Base-by-base conservation (phyloP, 805 yeast genomes). In the Candida sakaeoensis region DNA sequence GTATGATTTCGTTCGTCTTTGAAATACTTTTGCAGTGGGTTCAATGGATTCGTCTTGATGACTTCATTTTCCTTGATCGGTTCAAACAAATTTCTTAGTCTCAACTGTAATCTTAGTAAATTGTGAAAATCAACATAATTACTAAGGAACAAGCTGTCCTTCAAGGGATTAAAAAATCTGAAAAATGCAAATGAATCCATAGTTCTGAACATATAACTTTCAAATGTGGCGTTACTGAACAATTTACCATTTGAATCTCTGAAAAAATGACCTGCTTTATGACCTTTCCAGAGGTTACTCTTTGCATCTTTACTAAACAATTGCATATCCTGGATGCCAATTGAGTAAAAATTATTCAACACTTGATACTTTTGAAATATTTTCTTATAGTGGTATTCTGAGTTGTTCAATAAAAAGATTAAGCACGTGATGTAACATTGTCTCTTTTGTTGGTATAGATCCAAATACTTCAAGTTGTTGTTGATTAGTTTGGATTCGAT, bases 401-500 rank as follows among this genome's bases (percentile, higher is more conserved):
- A 34, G 17, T 34, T 34, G n/a, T 34, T 34, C 5, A 34, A 14
- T 24, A 34, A 18, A 22, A 15, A 34, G 8, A 33, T 17, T 12
- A 41, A 22, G 26, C 37, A 37, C 2, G 34, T 21, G 12, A 36
- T 29, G 26, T 37, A 41, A 26, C 44, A 41, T 13, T 36, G 30
- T 17, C 33, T 14, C 23, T 41, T 41, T 9, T 33, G 41, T 19
- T 27, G 27, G 29, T 27, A 28, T 10, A 21, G 10, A 5, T 28
- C 27, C 5, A 27, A n/a, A 8, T 28, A 27, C n/a, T 19, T 27
- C 22, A 62, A 55, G 44, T 56, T 64, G 5, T 62, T 65, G 9
- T 51, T 23, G 9, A 61, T 58, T 34, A 67, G 49, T 42, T 56
- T 48, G n/a, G 52, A 44, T 44, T 67, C 71, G 39, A 61, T 53